Base-by-base conservation (phyloP, 441 rosid genomes). In the Eruca vesicaria region DNA sequence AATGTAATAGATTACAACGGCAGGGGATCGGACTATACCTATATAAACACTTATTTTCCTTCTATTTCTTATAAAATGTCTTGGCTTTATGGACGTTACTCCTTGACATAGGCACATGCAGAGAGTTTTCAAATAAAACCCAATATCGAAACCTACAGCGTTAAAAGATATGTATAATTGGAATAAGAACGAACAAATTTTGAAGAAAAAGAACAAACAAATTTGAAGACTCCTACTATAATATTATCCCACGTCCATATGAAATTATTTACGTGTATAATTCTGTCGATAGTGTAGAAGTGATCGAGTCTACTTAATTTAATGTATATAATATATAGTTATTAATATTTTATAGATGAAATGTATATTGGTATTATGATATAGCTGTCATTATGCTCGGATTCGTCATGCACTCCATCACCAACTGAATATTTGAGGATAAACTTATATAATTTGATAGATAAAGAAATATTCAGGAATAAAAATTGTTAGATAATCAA, bases 361-460 rank as follows among this genome's bases (percentile, higher is more conserved):
- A 52, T 9, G 35, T 73, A 38, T 26, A 32, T 5, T 16, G 41
- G 10, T 60, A 16, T 43, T 56, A 62, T 14, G 33, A 59, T 33
- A 60, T 21, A 74, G 41, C 68, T 75, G 73, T 68, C 68, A 68
- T 12, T 60, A 67, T 68, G 56, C 58, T 68, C 21, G 15, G 58
- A 68, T 53, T 68, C 74, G 79, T 68, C 74, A 68, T 75, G 69
- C 11, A 29, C 48, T 38, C 64, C 74, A 68, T 68, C 79, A 68
- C 69, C 36, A 75, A 16, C 4, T 6, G 7, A 36, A 33, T 61
- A 50, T 35, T 14, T 68, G 57, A 48, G n/a, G 19, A 4, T 4
- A 16, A 50, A 18, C 18, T 50, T 50, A 45, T 52, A 20, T 29
- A 23, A 59, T 45, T 21, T 52, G 28, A n/a, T 74, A 15, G 63